phyloP scores from a whole-genome alignment of 2,329 filamentous ascomycete genomes.

The Aspergillus felis region DNA sequence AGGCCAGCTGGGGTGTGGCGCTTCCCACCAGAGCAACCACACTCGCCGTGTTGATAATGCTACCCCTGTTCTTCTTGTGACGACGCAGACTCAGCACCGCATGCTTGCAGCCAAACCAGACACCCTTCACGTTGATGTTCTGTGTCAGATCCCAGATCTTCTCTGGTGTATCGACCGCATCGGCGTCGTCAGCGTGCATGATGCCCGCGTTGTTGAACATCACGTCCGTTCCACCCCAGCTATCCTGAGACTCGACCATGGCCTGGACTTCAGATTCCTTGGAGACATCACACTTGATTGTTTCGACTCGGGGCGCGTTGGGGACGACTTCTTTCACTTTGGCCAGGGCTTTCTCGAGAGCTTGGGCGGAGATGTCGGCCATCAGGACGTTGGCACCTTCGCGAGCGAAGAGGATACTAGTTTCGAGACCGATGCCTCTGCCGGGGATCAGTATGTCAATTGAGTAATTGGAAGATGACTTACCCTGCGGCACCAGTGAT shows the following conservation, averaged over 20 bases:
- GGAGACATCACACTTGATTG: slow-evolving; percentile 62
- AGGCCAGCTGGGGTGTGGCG: slow-evolving; percentile 84
- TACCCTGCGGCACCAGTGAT: slow-evolving; percentile 85
- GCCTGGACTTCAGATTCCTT: slow-evolving; percentile 75
- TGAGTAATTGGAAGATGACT: slow-evolving; percentile 28
- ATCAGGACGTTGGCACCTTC: slow-evolving; percentile 84
- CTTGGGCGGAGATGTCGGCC: slow-evolving; percentile 76
- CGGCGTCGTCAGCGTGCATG: slow-evolving; percentile 81
- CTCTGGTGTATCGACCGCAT: slow-evolving; percentile 80
- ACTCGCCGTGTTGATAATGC: slow-evolving; percentile 88
- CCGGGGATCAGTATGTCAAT: neutral
- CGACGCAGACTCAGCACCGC: slow-evolving; percentile 76
- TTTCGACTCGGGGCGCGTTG: slow-evolving; percentile 24
- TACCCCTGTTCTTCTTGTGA: slow-evolving; percentile 72
- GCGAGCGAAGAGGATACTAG: slow-evolving; percentile 79
- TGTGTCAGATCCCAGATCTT: slow-evolving; percentile 93
- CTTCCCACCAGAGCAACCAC: slow-evolving; percentile 84
- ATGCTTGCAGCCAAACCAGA: slow-evolving; percentile 96
- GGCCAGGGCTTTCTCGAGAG: slow-evolving; percentile 69
- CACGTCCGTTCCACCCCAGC: slow-evolving; percentile 83
- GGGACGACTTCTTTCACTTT: slow-evolving; percentile 74
- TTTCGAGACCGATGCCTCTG: slow-evolving; percentile 88
- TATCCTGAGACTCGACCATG: slow-evolving; percentile 69
- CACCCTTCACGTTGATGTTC: slow-evolving; percentile 93
- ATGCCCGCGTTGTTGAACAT: slow-evolving; percentile 98